Evolutionary conservation across 371 early-diverging fungal genomes (phyloP).

Genomic region (Saksenaea oblongispora): DNA sequence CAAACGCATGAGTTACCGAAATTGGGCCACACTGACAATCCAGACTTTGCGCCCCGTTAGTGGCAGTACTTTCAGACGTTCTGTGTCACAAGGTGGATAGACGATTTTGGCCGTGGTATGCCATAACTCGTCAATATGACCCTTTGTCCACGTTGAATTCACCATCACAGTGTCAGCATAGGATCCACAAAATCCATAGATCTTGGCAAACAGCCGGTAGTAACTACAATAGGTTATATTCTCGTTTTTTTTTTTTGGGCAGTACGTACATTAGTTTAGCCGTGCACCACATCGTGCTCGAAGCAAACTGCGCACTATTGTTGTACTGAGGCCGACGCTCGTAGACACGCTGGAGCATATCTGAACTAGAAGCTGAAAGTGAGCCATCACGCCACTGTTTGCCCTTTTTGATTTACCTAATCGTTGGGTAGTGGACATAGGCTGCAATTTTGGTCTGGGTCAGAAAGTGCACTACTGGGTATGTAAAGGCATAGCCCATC

Average conservation of each 20-base stretch:
- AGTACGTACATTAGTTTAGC: constrained; percentile 65
- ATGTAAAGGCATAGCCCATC: constrained; percentile 94
- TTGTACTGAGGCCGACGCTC: constrained; percentile 68
- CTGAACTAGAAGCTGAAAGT: constrained; percentile 62
- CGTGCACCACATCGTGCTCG: constrained; percentile 56
- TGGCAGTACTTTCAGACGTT: constrained; percentile 54
- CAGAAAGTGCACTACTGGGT: constrained; percentile 76
- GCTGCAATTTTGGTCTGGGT: constrained; percentile 69
- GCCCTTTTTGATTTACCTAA: constrained; percentile 58
- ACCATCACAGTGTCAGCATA: constrained; percentile 82
- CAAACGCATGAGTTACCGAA: constrained; percentile 50
- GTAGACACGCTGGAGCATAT: constrained; percentile 86
- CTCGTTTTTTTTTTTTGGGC: background rate
- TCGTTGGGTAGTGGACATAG: constrained; percentile 96
- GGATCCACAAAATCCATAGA: constrained; percentile 81
- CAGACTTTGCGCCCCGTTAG: constrained; percentile 51
- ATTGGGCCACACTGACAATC: constrained; percentile 92
- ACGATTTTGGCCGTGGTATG: constrained; percentile 65
- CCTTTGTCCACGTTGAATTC: constrained; percentile 95
- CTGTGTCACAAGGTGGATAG: constrained; percentile 94
- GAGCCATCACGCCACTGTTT: background rate
- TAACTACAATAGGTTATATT: constrained; percentile 52
- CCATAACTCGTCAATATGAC: constrained; percentile 84
- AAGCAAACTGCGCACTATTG: constrained; percentile 59
- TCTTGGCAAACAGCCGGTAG: constrained; percentile 72